Evolutionary conservation across 1,139 yeast species (phyloP).

Genomic region (Yamadazyma dendronema): DNA sequence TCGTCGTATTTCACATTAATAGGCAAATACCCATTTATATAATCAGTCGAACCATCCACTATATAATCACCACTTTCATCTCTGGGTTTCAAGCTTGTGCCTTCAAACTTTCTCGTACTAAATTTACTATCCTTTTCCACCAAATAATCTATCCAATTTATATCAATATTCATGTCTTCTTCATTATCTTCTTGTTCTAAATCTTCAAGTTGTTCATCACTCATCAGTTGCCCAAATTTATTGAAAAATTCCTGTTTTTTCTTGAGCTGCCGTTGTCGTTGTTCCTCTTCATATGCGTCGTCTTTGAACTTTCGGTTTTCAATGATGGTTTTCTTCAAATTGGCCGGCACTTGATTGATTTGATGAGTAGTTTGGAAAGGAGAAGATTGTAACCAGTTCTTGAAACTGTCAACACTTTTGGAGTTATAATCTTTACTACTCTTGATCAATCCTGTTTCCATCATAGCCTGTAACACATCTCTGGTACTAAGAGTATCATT

Average conservation of each 20-base stretch:
- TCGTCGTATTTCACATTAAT: constrained; percentile 6
- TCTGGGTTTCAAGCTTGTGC: constrained; percentile 23
- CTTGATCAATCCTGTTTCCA: constrained; percentile 47
- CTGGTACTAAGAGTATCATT: constrained; percentile 36
- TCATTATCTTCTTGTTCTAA: constrained; percentile 30
- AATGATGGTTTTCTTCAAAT: constrained; percentile 31
- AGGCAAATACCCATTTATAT: constrained; percentile 14
- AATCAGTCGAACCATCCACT: constrained; percentile 8
- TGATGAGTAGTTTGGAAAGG: constrained; percentile 25
- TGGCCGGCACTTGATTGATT: constrained; percentile 33
- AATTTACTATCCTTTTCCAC: constrained; percentile 45
- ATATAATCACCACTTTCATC: constrained; percentile 14
- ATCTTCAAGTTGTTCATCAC: constrained; percentile 22
- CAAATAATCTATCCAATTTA: constrained; percentile 42
- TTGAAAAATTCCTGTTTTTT: constrained; percentile 42
- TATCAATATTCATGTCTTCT: constrained; percentile 33
- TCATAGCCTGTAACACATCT: constrained; percentile 63
- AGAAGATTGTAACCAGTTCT: constrained; percentile 35
- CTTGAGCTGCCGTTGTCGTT: constrained; percentile 22
- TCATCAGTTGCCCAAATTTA: constrained; percentile 24
- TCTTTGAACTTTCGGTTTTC: constrained; percentile 37
- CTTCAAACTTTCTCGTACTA: constrained; percentile 41
- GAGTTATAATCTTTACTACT: constrained; percentile 28
- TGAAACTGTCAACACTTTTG: constrained; percentile 37
- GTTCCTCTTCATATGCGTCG: constrained; percentile 30